Percentiles rank a stretch among this genome's conserved stretches.
Conservation (phyloP, 805 yeast genomes). For the Pichia scutulata region DNA sequence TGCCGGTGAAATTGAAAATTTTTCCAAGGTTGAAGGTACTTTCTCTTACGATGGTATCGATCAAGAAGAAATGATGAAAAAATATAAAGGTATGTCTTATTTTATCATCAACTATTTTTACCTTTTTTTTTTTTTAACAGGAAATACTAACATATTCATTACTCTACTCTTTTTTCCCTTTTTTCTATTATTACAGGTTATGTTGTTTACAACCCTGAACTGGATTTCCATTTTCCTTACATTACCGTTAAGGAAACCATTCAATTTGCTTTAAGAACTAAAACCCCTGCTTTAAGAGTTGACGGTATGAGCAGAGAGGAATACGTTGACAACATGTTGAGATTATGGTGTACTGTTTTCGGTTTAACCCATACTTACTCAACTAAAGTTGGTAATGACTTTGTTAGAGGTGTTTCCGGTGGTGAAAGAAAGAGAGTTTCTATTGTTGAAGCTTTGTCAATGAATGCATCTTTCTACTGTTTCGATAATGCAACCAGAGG, state of each 20-base stretch:
- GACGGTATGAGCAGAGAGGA: slow-evolving; percentile 35
- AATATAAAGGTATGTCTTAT: slow-evolving; percentile 37
- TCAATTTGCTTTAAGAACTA: slow-evolving; percentile 59
- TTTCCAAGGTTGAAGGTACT: slow-evolving; percentile 44
- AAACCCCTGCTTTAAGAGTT: slow-evolving; percentile 48
- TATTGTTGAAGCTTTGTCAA: slow-evolving; percentile 53
- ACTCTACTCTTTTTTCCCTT: neutral
- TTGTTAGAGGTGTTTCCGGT: slow-evolving; percentile 61
- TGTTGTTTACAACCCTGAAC: slow-evolving; percentile 49
- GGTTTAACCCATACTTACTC: slow-evolving; percentile 53
- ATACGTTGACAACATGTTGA: slow-evolving; percentile 36
- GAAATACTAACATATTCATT: slow-evolving; percentile 8
- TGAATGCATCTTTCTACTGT: slow-evolving; percentile 48
- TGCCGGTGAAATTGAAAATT: slow-evolving; percentile 42
- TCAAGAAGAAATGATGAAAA: slow-evolving; percentile 50
- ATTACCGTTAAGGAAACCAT: slow-evolving; percentile 69
- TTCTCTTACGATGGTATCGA: slow-evolving; percentile 55
- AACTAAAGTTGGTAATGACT: slow-evolving; percentile 60
- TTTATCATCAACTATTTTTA: no score
- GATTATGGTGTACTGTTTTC: slow-evolving; percentile 45
- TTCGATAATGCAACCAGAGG: slow-evolving; percentile 70
- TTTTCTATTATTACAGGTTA: slow-evolving; percentile 25
- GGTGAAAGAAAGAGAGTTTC: slow-evolving; percentile 70
- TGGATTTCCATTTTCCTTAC: slow-evolving; percentile 71
- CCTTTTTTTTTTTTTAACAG: neutral